Evolutionary conservation across 805 yeast species (phyloP), one percentile per base, ranked within the genome.

Genomic region (Yarrowia divulgata): DNA sequence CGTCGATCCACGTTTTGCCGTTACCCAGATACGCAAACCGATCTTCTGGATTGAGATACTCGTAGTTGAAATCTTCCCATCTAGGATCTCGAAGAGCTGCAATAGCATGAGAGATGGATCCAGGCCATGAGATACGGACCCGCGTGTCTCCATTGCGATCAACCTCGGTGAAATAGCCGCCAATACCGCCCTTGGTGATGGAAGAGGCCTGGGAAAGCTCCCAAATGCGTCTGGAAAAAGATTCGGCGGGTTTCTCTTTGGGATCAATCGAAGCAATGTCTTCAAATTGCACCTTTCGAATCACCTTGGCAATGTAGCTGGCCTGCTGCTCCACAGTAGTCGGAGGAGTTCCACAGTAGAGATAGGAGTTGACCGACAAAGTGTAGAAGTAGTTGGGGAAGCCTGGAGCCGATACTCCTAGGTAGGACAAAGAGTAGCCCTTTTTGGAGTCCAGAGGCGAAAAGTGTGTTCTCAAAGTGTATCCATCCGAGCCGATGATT

Each of bases 31-130:
- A 71, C 1, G 32, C 46, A 52, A 49, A 71, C 7, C 37, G 50
- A 46, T 71, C 62, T 2, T 62, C 52, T 1, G 73, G 67, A 35
- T 69, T 18, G 18, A 58, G 67, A 46, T 70, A 70, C 35, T 46
- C 69, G 43, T 60, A 42, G 13, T 57, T 67, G 49, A 69, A 71
- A 32, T 71, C 72, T 29, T 71, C 73, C 43, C 71, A 60, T 35
- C 73, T 58, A 10, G 67, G 52, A 3, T 50, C 40, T 32, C 64
- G 42, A 10, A 64, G 69, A 6, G 64, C 49, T 0, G 40, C 35
- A 29, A 64, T 62, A 23, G 57, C 58, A 45, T 71, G 73, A 1
- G 62, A 49, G 40, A 69, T 64, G 1, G 69, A 69, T 29, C 73
- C 73, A 8, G 72, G 73, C 66, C 66, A 60, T 3, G 66, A 60